A percentile compares a stretch with the other conserved stretches of the same genome.
Evolutionary conservation across 495 filamentous ascomycete genomes (phyloP).

Genomic region (Platismatia glauca): DNA sequence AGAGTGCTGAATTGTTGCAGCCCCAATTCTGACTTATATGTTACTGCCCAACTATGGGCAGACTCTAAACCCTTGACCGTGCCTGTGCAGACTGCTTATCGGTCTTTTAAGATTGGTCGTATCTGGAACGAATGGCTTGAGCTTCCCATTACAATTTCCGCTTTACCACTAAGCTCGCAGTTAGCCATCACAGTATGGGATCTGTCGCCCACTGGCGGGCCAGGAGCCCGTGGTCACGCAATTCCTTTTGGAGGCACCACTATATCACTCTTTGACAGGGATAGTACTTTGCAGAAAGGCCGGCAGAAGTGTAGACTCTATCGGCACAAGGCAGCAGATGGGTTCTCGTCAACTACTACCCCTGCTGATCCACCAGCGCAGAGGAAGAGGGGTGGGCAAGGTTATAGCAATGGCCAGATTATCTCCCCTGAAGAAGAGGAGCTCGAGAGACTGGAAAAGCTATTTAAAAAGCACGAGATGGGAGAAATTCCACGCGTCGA

Average conservation of each 20-base stretch:
- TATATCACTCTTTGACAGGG: slow-evolving; percentile 77
- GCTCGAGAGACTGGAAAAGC: slow-evolving; percentile 68
- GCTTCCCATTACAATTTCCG: slow-evolving; percentile 72
- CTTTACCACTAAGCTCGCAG: slow-evolving; percentile 66
- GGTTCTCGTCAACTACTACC: slow-evolving; percentile 69
- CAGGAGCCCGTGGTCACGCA: slow-evolving; percentile 58
- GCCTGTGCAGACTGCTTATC: slow-evolving; percentile 85
- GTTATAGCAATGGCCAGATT: slow-evolving; percentile 31
- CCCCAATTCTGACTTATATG: slow-evolving; percentile 75
- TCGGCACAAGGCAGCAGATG: slow-evolving; percentile 75
- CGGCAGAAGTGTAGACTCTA: slow-evolving; percentile 85
- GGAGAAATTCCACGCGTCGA: slow-evolving; percentile 85
- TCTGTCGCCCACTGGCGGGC: slow-evolving; percentile 64
- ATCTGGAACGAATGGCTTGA: slow-evolving; percentile 95
- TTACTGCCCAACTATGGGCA: slow-evolving; percentile 88
- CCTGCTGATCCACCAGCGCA: slow-evolving; percentile 50
- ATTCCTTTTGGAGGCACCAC: slow-evolving; percentile 94
- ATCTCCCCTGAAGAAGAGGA: slow-evolving; percentile 59
- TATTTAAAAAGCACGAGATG: slow-evolving; percentile 98
- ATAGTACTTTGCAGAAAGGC: slow-evolving; percentile 82
- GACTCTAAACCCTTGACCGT: slow-evolving; percentile 92
- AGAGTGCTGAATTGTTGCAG: slow-evolving; percentile 29
- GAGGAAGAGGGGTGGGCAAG: slow-evolving; percentile 42
- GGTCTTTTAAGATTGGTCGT: slow-evolving; percentile 68
- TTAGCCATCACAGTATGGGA: slow-evolving; percentile 96